Evolutionary conservation across 129 eudicot species (phyloP).

Genomic region (carrot (Daucus carota)): DNA sequence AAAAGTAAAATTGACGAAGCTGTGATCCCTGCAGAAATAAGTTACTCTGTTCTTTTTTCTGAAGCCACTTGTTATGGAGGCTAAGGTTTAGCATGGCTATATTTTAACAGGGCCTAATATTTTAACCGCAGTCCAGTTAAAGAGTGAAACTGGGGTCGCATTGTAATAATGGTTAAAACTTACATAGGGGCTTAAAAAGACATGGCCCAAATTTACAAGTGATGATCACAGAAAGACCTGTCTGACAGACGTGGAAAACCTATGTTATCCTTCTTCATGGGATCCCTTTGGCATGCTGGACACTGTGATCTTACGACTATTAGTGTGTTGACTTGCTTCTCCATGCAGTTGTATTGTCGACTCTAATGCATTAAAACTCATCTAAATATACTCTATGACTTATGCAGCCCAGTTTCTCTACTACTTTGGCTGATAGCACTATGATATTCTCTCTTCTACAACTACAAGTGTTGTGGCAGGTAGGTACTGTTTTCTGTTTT

Average conservation of each 20-base stretch:
- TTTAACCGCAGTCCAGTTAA: too few species aligned
- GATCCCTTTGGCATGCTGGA: conserved; percentile 9
- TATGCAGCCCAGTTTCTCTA: conserved; percentile 27
- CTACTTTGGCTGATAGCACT: conserved; percentile 46
- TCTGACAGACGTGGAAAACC: conserved; percentile 27
- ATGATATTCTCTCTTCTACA: conserved; percentile 51
- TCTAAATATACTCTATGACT: background rate
- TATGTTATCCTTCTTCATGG: conserved; percentile 17
- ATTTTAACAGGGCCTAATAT: too few species aligned
- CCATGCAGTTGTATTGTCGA: background rate
- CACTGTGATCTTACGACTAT: background rate
- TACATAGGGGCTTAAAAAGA: too few species aligned
- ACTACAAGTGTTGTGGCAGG: conserved; percentile 86
- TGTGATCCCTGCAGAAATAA: too few species aligned
- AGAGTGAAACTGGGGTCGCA: too few species aligned
- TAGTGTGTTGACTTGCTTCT: background rate
- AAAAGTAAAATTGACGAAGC: too few species aligned
- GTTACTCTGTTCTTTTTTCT: too few species aligned
- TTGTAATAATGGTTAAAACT: too few species aligned
- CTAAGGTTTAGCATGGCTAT: too few species aligned
- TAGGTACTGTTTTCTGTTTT: conserved; percentile 10
- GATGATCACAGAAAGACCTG: too few species aligned
- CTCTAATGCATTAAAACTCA: background rate
- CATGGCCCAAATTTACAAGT: too few species aligned
- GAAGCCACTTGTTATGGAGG: too few species aligned